Evolutionary conservation across 2,329 filamentous ascomycete genomes (phyloP).

Genomic region (Cytospora chrysosperma): DNA sequence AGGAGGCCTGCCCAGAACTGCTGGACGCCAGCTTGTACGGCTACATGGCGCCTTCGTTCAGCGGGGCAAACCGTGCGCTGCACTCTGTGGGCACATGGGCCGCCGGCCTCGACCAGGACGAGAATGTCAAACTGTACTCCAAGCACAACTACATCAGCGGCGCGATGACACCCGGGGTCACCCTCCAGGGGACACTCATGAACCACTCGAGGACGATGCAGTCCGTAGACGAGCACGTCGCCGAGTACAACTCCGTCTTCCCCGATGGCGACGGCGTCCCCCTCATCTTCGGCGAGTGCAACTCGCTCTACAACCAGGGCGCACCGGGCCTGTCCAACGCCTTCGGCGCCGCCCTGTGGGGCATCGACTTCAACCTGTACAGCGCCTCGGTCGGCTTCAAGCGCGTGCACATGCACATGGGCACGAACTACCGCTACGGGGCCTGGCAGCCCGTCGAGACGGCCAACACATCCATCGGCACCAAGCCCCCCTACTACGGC

Average conservation of each 20-base stretch:
- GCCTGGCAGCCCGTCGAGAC: slow-evolving; percentile 61
- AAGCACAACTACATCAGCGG: slow-evolving; percentile 65
- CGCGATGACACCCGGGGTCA: slow-evolving; percentile 58
- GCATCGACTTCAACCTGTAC: slow-evolving; percentile 60
- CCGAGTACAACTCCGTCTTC: slow-evolving; percentile 45
- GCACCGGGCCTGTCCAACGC: slow-evolving; percentile 60
- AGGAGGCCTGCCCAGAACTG: slow-evolving; percentile 51
- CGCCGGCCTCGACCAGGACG: slow-evolving; percentile 50
- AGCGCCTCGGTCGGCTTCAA: slow-evolving; percentile 54
- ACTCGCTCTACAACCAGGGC: slow-evolving; percentile 63
- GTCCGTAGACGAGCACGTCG: slow-evolving; percentile 48
- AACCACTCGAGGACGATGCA: slow-evolving; percentile 57
- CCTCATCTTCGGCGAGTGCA: slow-evolving; percentile 60
- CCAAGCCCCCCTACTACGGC: slow-evolving; percentile 64
- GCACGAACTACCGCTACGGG: slow-evolving; percentile 61
- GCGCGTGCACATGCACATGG: slow-evolving; percentile 63
- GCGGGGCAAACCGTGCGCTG: slow-evolving; percentile 49
- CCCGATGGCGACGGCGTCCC: slow-evolving; percentile 35
- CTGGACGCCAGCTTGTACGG: slow-evolving; percentile 41
- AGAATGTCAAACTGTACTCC: slow-evolving; percentile 52
- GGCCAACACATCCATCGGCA: slow-evolving; percentile 48
- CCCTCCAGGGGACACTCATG: slow-evolving; percentile 61
- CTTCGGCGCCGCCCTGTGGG: slow-evolving; percentile 66
- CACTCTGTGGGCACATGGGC: slow-evolving; percentile 51
- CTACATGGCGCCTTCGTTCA: slow-evolving; percentile 60